Base-by-base conservation (phyloP, 2,329 filamentous ascomycete genomes). In the Arthroderma sp. region DNA sequence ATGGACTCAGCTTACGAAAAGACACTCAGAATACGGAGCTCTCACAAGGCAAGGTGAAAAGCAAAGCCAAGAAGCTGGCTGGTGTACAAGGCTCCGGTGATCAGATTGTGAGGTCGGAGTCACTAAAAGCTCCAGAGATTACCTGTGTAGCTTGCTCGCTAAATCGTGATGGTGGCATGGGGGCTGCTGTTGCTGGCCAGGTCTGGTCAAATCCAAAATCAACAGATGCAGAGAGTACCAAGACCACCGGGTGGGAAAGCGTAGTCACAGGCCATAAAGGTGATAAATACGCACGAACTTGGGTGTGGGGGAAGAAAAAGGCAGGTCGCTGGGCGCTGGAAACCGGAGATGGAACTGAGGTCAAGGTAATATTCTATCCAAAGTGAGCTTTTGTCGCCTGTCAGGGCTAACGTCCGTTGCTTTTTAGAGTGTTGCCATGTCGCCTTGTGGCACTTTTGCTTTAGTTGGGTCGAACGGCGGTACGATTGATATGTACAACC, bases 271-370 rank as follows among this genome's bases (percentile, higher is more conserved):
- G 87, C 6, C 93, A 98, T 60, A 81, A 81, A 57, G 78, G 82
- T 42, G 89, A 96, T 57, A 75, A 80, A 38, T 84, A 77, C 58
- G 91, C 87, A 11, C 78, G 91, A 43, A 96, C 91, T 1, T 98
- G 91, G 91, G 95, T 95, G 65, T 96, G 91, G 88, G 91, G 89
- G 4, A 81, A 86, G 46, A 95, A 93, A 65, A 80, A 83, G 55
- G 88, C 91, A 40, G 91, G 91, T 7, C 75, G 91, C 50, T 98
- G 91, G 91, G 82, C 84, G 0, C 85, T 98, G 53, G 80, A 84
- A 52, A 95, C 88, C 0, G 77, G 82, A 36, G 91, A 98, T 63
- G 77, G 77, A 11, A 75, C 78, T n/a, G 77, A 86, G 55, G 89
- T 94, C 32, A 75, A 68, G 47, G 66, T 69, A 57, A 22, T 45